Evolutionary conservation across 306 rosid genomes (phyloP), one percentile per base, ranked within the genome.

Genomic region (Cucurbita pepo): DNA sequence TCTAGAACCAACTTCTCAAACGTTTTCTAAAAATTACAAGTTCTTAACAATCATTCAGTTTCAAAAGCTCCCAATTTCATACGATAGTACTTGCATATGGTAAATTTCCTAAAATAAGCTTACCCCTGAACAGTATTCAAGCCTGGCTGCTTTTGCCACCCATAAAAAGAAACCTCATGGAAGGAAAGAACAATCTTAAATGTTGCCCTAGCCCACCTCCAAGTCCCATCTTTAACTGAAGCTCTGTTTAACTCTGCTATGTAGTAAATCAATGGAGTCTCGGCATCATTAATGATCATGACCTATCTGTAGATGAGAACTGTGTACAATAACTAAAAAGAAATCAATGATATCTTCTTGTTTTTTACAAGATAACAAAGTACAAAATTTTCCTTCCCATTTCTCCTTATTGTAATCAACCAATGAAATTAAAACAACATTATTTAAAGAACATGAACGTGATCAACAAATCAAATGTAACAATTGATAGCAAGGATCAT

Each of bases 141-240:
- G 44, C 79, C 90, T 1, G 98, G 98, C 78, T 94, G 98, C 87
- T 83, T 94, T 80, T 94, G 97, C 97, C 98, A 94, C 38, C 98
- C 98, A 75, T 94, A 96, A 85, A 90, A 90, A 2, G 97, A 90
- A 63, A 76, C 82, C 40, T 97, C 98, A 21, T 89, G 88, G 75
- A 90, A 90, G 3, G 95, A 89, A 75, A 90, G 85, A 75, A 82
- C 56, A 63, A 94, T 85, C 84, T 89, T 90, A 81, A 94, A 90
- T 1, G 90, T 94, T 12, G 66, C 14, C 61, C 98, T 86, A 15
- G 96, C 97, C 97, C 98, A 94, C 83, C 96, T 90, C 80, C 97
- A 96, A 55, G 76, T 30, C 72, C 81, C 83, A 45, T 79, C 85
- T 73, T 86, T 64, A 66, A 80, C 65, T 5, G 72, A 37, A 67